Conservation (phyloP, 2,329 filamentous ascomycete genomes). For the Thielaviopsis cerberus region DNA sequence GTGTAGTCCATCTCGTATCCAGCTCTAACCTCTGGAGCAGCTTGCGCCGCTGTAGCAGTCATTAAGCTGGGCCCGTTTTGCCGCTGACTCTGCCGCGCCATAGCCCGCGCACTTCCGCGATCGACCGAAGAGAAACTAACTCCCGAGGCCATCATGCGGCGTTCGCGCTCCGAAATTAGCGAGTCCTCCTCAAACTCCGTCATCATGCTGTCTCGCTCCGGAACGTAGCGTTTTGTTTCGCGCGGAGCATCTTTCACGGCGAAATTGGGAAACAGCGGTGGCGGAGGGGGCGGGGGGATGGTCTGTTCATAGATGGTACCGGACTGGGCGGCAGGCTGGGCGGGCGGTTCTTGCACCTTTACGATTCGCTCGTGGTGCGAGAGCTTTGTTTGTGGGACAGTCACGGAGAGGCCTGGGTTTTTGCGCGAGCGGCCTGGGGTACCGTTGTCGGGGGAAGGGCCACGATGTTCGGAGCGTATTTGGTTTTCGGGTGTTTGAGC, state of each 20-base stretch:
- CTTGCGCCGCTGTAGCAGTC: slow-evolving; percentile 12
- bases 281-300: not conserved
- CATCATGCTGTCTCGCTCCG: slow-evolving; percentile 25
- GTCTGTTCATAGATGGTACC: not conserved
- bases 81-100: not conserved
- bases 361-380: slow-evolving; percentile 3
- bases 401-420: slow-evolving; percentile 1
- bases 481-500: not conserved
- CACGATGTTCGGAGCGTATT: not conserved
- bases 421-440: slow-evolving; percentile 9
- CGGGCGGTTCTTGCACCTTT: not conserved
- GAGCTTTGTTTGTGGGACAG: not conserved
- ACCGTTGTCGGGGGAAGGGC: slow-evolving; percentile 11
- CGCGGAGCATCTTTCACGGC: not conserved
- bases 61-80: not conserved
- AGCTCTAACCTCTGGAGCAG: slow-evolving; percentile 7
- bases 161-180: slow-evolving; percentile 15
- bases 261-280: not conserved
- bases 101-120: slow-evolving; percentile 16
- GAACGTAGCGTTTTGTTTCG: slow-evolving; percentile 6
- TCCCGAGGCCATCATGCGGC: slow-evolving; percentile 30
- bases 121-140: slow-evolving; percentile 31
- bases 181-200: slow-evolving; percentile 36
- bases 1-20: slow-evolving; percentile 12
- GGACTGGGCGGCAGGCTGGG: not conserved